Base-by-base conservation (phyloP, 768 basidiomycete genomes). In the Podaxis sp. region DNA sequence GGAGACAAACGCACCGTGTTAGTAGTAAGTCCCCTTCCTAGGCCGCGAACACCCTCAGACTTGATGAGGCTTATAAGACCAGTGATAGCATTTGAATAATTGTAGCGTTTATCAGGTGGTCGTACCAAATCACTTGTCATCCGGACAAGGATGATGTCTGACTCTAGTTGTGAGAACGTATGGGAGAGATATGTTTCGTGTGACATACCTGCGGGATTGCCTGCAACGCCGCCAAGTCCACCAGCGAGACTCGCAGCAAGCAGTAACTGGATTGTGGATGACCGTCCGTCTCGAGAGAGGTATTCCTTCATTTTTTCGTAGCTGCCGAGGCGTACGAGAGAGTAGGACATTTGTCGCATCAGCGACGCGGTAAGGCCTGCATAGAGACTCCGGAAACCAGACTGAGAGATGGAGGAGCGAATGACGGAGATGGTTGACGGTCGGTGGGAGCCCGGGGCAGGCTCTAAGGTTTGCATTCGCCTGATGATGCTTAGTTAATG, bases 331-430 rank as follows among this genome's bases (percentile, higher is more conserved):
- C 94, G 86, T 57, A 93, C 91, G 51, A 95, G 84, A 0, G 92
- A 92, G 69, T 96, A 96, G 9, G 92, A 88, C 93, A 95, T 94
- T 75, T 96, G 94, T 56, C 94, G 84, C 73, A 94, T 79, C 24
- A 94, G 73, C 2, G 93, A 92, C 4, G 93, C 93, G 4, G 88
- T 86, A 37, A 94, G 81, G 24, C 94, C 94, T 11, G 89, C 86
- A 68, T 91, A 94, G 25, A 95, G 74, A 64, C 91, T 90, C 61
- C 81, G 81, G 65, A 93, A 70, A 65, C 94, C 93, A 19, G 85
- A 84, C 65, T 86, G 79, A 15, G 80, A 74, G 37, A 95, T 75
- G 15, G 93, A 90, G 59, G 76, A 76, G 51, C 82, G 82, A 51
- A 95, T 77, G 22, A 90, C 84, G 40, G 79, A 76, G 62, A 90